Evolutionary conservation across 2,329 filamentous ascomycete genomes (phyloP), one percentile per base, ranked within the genome.

Genomic region (Sporothrix mexicana): DNA sequence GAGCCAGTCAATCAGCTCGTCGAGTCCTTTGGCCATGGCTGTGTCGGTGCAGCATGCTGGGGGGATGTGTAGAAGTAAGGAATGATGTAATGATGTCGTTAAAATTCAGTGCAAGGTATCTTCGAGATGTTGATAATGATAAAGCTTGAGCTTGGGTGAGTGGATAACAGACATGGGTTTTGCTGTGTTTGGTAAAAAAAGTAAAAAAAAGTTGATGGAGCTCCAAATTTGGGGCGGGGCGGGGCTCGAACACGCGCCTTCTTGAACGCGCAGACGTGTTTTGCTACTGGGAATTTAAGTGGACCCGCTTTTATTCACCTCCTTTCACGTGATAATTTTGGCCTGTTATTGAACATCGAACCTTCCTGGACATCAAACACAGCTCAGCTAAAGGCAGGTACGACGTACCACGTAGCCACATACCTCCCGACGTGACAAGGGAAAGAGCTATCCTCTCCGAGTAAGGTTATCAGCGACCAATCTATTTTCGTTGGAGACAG

Each of bases 1-100:
- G 73, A 85, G 81, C 74, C 80, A 81, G 76, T 85, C 83, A 69
- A 85, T 80, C 76, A 85, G 78, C 77, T 82, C 82, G 77, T 85
- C 83, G 73, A 84, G 80, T 76, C 82, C 83, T 75, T 77, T 80
- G 62, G 79, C 79, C 80, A 82, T 82, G 36, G 57, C 73, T 47
- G 49, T 43, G 51, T 55, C 17, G 45, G 23, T 23, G 43, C 61
- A 59, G 43, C 73, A 73, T 74, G 45, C 72, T 66, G n/a, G 12
- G 13, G 64, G 49, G 43, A 43, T 15, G 23, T n/a, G 47, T n/a
- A 15, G 4, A 1, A 13, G 5, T 25, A 25, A 8, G n/a, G n/a
- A n/a, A n/a, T n/a, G n/a, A 66, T 15, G 20, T 49, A 30, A 43
- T 13, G 13, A 45, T 20, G 30, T 7, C 30, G 30, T 36, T 7